These are phyloP conservation scores for Drosera capensis DNA, from an alignment of 148 eudicot species.

Conservation along the genomic window DNA sequence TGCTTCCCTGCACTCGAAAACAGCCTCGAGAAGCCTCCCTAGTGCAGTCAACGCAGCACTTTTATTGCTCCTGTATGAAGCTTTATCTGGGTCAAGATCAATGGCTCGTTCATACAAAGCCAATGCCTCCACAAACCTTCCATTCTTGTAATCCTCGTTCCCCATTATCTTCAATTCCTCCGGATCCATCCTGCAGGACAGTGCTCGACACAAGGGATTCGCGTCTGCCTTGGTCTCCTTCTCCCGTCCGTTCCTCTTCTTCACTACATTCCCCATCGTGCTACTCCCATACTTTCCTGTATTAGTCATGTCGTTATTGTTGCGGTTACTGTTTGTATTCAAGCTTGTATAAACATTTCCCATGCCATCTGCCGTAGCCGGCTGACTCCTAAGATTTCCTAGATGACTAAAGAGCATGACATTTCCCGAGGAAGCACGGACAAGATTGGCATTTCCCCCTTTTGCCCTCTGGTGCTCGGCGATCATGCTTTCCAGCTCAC, in stretches of 20 bases:
- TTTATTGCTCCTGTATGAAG: constrained; percentile 82
- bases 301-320: neutral
- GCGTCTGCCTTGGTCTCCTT: constrained; percentile 12
- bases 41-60: constrained; percentile 82
- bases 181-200: constrained; percentile 94
- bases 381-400: constrained; percentile 64
- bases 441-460: constrained; percentile 25
- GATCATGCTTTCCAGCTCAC: constrained; percentile 84
- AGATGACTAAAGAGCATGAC: constrained; percentile 54
- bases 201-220: constrained; percentile 53
- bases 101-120: constrained; percentile 89
- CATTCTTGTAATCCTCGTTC: constrained; percentile 89
- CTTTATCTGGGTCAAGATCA: constrained; percentile 72
- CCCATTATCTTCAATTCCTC: constrained; percentile 84
- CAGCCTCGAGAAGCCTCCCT: constrained; percentile 87
- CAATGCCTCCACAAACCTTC: constrained; percentile 75
- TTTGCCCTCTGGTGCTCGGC: constrained; percentile 45
- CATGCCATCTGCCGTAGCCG: constrained; percentile 9
- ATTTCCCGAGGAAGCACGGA: constrained; percentile 72
- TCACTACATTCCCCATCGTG: constrained; percentile 45
- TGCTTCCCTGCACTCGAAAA: constrained; percentile 87
- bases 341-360: constrained; percentile 6
- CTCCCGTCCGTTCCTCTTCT: constrained; percentile 12
- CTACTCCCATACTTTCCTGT: constrained; percentile 18
- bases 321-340: constrained; percentile 9